Conservation (phyloP, 129 eudicot species). For the Arctium minus region DNA sequence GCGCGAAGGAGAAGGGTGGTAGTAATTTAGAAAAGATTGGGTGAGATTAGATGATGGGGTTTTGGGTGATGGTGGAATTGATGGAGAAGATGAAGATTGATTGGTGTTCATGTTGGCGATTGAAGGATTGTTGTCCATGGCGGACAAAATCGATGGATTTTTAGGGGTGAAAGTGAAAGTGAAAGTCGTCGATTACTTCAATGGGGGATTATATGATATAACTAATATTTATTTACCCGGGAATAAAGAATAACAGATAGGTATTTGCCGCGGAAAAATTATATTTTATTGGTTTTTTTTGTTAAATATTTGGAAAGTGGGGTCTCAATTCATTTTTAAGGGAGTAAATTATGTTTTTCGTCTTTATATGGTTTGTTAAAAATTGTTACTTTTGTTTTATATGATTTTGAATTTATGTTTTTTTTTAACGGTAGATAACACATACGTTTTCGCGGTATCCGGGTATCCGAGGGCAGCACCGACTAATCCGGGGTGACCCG, state of each 20-base stretch:
- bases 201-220: neutral
- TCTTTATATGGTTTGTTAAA: neutral
- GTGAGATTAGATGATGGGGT: conserved; percentile 9
- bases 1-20: conserved; percentile 59
- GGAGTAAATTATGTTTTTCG: no score
- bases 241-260: neutral
- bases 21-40: conserved; percentile 15
- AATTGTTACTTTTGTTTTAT: no score
- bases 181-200: neutral
- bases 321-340: neutral
- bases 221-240: conserved; percentile 20
- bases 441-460: no score
- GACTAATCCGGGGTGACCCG: no score
- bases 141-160: neutral
- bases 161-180: neutral
- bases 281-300: neutral
- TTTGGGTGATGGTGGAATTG: neutral
- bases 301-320: neutral
- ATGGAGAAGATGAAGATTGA: neutral
- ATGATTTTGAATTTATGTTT: no score
- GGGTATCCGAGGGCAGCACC: no score
- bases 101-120: neutral
- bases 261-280: conserved; percentile 14
- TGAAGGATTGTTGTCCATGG: conserved; percentile 15
- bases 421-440: no score